These are phyloP conservation scores for Starmerella gropengiesseri DNA, from an alignment of 805 yeast species.

Conservation along the genomic window DNA sequence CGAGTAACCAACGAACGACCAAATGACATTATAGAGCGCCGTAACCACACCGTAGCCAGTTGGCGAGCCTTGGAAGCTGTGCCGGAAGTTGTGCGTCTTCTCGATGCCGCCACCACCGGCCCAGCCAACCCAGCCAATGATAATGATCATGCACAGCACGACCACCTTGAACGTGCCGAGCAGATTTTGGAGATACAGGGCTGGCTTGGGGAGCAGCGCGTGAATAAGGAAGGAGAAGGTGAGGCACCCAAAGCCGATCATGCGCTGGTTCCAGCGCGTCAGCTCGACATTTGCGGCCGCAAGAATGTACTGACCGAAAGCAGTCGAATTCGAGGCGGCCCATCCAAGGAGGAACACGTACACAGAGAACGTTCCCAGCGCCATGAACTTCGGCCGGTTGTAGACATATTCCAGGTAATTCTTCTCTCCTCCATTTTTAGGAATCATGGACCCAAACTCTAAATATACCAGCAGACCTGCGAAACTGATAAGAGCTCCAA, in stretches of 20 bases:
- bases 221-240: constrained; percentile 59
- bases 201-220: constrained; percentile 49
- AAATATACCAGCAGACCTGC: constrained; percentile 58
- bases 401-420: constrained; percentile 66
- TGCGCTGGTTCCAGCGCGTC: constrained; percentile 61
- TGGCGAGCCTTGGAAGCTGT: constrained; percentile 41
- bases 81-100: constrained; percentile 47
- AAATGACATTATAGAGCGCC: constrained; percentile 70
- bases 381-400: constrained; percentile 55
- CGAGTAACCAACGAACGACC: constrained; percentile 77
- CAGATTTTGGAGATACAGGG: constrained; percentile 52
- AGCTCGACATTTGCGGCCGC: constrained; percentile 32
- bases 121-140: constrained; percentile 72
- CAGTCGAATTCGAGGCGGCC: constrained; percentile 77
- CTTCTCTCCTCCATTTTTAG: constrained; percentile 79
- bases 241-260: constrained; percentile 63
- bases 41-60: constrained; percentile 37
- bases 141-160: constrained; percentile 56
- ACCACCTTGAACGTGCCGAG: constrained; percentile 64
- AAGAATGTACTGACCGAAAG: constrained; percentile 66
- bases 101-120: constrained; percentile 50
- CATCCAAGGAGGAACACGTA: constrained; percentile 69
- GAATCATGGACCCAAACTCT: constrained; percentile 62
- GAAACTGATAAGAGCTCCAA: constrained; percentile 59
- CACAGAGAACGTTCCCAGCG: constrained; percentile 56